Conservation (phyloP, 2,329 filamentous ascomycete species). For the Penicillium sp. region DNA sequence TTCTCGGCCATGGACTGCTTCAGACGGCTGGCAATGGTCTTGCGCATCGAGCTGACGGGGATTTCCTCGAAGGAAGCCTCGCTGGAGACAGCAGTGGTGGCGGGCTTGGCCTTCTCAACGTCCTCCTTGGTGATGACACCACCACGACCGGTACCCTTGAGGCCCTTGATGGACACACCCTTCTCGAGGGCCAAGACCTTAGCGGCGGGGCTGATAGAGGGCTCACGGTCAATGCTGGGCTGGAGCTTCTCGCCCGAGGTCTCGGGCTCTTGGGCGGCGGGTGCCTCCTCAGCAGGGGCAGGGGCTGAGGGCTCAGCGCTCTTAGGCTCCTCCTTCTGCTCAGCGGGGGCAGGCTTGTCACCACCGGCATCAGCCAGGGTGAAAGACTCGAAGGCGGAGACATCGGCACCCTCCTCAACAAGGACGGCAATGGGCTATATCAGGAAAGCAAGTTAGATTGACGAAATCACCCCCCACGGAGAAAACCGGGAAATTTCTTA, state of each 20-base stretch:
- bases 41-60: slow-evolving; percentile 89
- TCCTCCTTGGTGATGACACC: slow-evolving; percentile 90
- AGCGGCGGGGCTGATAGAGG: slow-evolving; percentile 69
- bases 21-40: slow-evolving; percentile 91
- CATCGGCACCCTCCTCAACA: slow-evolving; percentile 85
- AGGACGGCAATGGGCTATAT: slow-evolving; percentile 88
- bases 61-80: slow-evolving; percentile 77
- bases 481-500: slow-evolving; percentile 55
- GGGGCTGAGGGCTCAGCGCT: slow-evolving; percentile 50
- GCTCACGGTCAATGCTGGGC: slow-evolving; percentile 78
- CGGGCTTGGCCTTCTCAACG: slow-evolving; percentile 78
- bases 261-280: slow-evolving; percentile 64
- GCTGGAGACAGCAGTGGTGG: slow-evolving; percentile 51
- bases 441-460: slow-evolving; percentile 9
- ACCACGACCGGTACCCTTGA: slow-evolving; percentile 85
- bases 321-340: slow-evolving; percentile 61
- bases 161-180: slow-evolving; percentile 69
- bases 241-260: slow-evolving; percentile 75
- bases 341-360: slow-evolving; percentile 65
- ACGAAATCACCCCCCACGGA: slow-evolving; percentile 11
- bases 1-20: slow-evolving; percentile 87
- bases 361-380: slow-evolving; percentile 87
- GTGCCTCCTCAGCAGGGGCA: slow-evolving; percentile 60
- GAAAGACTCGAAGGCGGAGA: slow-evolving; percentile 86
- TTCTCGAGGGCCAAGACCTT: slow-evolving; percentile 83